Conservation (phyloP, 208 protist species). For the Tetramitus jugosus region DNA sequence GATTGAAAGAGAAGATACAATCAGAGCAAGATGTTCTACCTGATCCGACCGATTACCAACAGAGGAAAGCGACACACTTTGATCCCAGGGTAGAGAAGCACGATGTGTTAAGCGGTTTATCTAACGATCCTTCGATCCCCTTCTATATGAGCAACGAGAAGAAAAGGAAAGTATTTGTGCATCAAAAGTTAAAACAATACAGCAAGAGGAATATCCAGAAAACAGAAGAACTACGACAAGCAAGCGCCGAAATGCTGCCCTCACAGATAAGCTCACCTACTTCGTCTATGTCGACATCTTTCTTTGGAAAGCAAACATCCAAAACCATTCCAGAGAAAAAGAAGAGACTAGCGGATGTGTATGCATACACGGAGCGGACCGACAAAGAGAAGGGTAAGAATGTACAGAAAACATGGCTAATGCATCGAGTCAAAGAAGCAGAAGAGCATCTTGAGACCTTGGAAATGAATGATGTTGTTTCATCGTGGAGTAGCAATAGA, state of each 20-base stretch:
- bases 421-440: neutral
- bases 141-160: neutral
- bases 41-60: no score
- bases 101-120: neutral
- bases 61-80: no score
- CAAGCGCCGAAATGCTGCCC: no score
- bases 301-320: no score
- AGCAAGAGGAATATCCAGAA: neutral
- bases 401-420: neutral
- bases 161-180: neutral
- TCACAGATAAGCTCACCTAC: no score
- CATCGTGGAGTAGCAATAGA: conserved; percentile 29
- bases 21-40: no score
- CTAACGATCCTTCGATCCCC: neutral
- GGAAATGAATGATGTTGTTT: conserved; percentile 31
- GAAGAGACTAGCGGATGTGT: no score
- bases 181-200: conserved; percentile 17
- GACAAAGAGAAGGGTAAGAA: neutral
- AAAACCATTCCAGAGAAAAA: no score
- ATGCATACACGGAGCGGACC: no score
- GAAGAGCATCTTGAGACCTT: conserved; percentile 22
- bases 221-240: no score
- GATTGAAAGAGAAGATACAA: no score
- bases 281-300: no score
- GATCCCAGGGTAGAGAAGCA: neutral